Percentiles rank a stretch among this genome's conserved stretches.
phyloP scores from a whole-genome alignment of 306 rosid species.

The Canavalia gladiata region DNA sequence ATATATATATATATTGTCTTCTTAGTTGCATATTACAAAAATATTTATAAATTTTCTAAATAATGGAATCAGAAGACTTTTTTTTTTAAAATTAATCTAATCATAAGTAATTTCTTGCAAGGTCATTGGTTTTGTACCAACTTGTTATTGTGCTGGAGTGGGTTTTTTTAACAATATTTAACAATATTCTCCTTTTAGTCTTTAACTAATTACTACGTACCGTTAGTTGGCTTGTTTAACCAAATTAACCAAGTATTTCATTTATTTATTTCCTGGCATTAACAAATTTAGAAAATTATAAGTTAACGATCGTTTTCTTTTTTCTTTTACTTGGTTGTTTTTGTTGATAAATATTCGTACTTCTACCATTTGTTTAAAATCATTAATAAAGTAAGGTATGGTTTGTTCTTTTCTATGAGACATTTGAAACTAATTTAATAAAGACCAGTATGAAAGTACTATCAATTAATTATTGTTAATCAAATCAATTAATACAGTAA shows the following conservation, averaged over 20 bases:
- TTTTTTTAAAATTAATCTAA: neutral
- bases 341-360: neutral
- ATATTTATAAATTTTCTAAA: no score
- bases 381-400: neutral
- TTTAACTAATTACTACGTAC: neutral
- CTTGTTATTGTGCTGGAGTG: neutral
- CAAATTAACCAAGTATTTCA: neutral
- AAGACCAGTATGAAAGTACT: neutral
- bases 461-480: neutral
- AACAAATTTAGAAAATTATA: neutral
- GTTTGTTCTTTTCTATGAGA: neutral
- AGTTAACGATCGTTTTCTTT: neutral
- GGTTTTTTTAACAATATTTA: neutral
- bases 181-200: no score
- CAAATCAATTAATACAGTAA: neutral
- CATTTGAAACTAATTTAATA: neutral
- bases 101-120: neutral
- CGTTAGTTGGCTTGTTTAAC: neutral
- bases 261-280: neutral
- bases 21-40: no score
- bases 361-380: neutral
- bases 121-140: neutral
- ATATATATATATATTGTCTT: no score
- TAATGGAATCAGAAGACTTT: no score
- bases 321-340: neutral